These are phyloP conservation scores for Globisporangium okanoganense DNA, from an alignment of 352 stramenopile genomes.

Conservation along the genomic window DNA sequence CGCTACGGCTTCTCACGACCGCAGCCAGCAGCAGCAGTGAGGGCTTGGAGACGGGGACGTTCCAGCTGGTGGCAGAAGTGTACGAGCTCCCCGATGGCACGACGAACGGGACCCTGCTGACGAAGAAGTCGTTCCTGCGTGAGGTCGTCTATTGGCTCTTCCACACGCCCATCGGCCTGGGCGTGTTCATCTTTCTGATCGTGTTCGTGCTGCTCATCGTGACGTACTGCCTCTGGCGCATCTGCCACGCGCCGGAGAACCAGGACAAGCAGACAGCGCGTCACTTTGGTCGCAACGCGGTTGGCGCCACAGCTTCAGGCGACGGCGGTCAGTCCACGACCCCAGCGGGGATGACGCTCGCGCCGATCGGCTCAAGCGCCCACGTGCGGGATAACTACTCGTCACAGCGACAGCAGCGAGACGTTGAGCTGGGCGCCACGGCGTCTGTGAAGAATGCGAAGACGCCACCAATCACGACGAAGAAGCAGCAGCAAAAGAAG, in stretches of 20 bases:
- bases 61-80: constrained; percentile 39
- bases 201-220: constrained; percentile 36
- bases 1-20: constrained; percentile 8
- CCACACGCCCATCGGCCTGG: constrained; percentile 34
- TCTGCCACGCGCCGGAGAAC: constrained; percentile 57
- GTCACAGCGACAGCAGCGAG: background rate
- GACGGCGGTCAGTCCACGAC: background rate
- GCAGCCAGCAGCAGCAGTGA: constrained; percentile 5
- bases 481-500: background rate
- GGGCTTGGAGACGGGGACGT: constrained; percentile 11
- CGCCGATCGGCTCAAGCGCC: background rate
- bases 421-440: too few relatives aligned
- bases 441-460: background rate
- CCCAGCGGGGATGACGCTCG: background rate
- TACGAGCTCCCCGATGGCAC: constrained; percentile 25
- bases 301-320: background rate
- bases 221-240: constrained; percentile 52
- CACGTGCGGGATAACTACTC: background rate
- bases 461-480: background rate
- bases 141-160: constrained; percentile 54
- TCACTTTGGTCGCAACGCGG: constrained; percentile 14
- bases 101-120: constrained; percentile 26
- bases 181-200: constrained; percentile 41
- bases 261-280: constrained; percentile 42
- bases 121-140: constrained; percentile 41